Base-by-base conservation (phyloP, 805 yeast genomes). In the Metschnikowia arizonensis region DNA sequence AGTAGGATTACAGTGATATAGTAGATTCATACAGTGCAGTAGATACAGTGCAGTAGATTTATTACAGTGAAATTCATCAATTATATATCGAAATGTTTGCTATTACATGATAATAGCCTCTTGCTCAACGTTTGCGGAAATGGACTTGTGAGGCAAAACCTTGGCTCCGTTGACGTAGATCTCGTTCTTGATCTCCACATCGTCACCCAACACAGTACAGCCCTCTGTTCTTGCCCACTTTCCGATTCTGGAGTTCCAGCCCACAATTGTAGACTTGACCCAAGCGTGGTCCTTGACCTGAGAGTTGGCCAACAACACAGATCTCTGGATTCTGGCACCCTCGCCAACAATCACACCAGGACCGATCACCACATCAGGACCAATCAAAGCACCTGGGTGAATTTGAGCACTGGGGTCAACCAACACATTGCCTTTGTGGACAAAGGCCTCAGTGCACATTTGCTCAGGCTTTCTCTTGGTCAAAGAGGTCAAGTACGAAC, bases 171-270 rank as follows among this genome's bases (percentile, higher is more conserved):
- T 93, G 62, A 93, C 95, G 80, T 93, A 93, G 68, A 93, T 81
- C 79, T 91, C 99, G 68, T 93, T 97, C 78, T 91, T 88, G 68
- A 93, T 88, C 69, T 90, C 95, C 56, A 93, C 99, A 59, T 93
- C 99, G 71, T 93, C 99, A 76, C 99, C 99, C 63, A 93, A 81
- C 50, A 93, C 99, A 53, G 97, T 87, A 62, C 83, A 87, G 77
- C 96, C 96, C 74, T 93, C 98, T 55, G 93, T 81, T 79, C 99
- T 88, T 55, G 97, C 96, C 99, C 99, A 93, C 73, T 82, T 83
- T 71, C 99, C 99, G 62, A 93, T 91, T 61, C 88, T 87, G 53
- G 97, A 90, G 80, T 89, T 84, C 99, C 99, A 93, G 62, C 99
- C 99, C 57, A 93, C 96, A 71, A 93, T 93, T 62, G 99, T 86